Percentiles rank a stretch among this genome's conserved stretches.
Evolutionary conservation across 371 early-diverging fungal species (phyloP).

Genomic region (Entomophthora muscae): DNA sequence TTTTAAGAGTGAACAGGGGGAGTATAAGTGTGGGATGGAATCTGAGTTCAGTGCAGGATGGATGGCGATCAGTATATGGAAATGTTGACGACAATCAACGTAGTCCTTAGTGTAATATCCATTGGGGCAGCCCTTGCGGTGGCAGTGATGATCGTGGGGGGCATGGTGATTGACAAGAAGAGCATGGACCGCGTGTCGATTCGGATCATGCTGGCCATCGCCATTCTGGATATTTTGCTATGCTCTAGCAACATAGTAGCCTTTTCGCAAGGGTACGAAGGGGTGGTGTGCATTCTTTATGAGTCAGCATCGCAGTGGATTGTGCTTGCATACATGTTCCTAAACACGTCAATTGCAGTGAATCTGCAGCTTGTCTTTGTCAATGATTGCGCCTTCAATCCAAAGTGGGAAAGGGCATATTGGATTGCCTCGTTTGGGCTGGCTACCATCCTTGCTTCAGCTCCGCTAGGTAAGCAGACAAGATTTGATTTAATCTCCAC

Average conservation of each 20-base stretch:
- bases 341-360: background rate
- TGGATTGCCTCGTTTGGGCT: too few species aligned
- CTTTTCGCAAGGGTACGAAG: background rate
- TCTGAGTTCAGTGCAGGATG: too few species aligned
- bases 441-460: too few species aligned
- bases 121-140: background rate
- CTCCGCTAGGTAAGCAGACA: too few species aligned
- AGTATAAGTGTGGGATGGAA: too few species aligned
- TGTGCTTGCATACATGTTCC: background rate
- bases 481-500: too few species aligned
- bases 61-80: too few species aligned
- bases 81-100: too few species aligned
- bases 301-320: background rate
- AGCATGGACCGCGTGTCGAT: background rate
- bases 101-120: too few species aligned
- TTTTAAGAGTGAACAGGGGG: too few species aligned
- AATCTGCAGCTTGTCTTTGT: constrained; percentile 1
- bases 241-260: background rate
- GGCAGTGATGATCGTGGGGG: background rate
- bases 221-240: background rate
- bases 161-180: background rate
- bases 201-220: background rate
- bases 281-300: background rate
- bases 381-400: background rate
- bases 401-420: background rate